Conservation (phyloP, 2,329 filamentous ascomycete genomes). For the Monosporascus sp. region DNA sequence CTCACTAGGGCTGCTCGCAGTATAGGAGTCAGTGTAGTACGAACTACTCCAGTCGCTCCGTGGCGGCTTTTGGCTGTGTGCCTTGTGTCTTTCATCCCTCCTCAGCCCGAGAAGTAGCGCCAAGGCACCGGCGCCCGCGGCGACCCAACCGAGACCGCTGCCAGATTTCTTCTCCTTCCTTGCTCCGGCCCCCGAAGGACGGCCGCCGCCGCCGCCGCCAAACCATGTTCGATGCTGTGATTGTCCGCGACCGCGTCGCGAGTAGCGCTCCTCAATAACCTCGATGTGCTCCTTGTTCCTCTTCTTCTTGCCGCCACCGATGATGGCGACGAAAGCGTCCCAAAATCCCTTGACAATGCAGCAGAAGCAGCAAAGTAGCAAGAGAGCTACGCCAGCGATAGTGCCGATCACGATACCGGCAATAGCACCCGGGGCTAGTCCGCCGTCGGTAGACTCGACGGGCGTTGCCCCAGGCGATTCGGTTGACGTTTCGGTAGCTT, state of each 20-base stretch:
- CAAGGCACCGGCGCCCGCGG: conserved; percentile 45
- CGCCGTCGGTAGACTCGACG: conserved; percentile 32
- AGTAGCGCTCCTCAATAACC: conserved; percentile 58
- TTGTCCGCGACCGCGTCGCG: conserved; percentile 43
- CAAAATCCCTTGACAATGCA: conserved; percentile 62
- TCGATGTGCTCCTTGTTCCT: conserved; percentile 51
- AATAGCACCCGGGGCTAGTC: conserved; percentile 66
- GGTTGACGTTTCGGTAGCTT: conserved; percentile 49
- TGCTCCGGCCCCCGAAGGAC: conserved; percentile 30
- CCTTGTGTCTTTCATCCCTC: conserved; percentile 42
- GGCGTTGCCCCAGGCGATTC: conserved; percentile 37
- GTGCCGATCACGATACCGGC: conserved; percentile 76
- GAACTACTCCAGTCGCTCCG: conserved; percentile 44
- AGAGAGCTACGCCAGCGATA: conserved; percentile 60
- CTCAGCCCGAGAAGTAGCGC: conserved; percentile 50
- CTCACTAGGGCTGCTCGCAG: conserved; percentile 48
- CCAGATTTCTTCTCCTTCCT: conserved; percentile 44
- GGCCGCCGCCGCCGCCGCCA: conserved; percentile 39
- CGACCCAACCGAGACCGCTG: conserved; percentile 47
- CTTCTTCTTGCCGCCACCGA: conserved; percentile 50
- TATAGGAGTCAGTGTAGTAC: conserved; percentile 51
- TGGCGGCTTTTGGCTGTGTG: conserved; percentile 32
- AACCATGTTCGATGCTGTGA: conserved; percentile 55
- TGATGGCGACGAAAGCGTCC: conserved; percentile 52
- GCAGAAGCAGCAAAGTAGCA: conserved; percentile 69